Conservation (phyloP, 2,329 filamentous ascomycete species). For the Penicillium crustosum region DNA sequence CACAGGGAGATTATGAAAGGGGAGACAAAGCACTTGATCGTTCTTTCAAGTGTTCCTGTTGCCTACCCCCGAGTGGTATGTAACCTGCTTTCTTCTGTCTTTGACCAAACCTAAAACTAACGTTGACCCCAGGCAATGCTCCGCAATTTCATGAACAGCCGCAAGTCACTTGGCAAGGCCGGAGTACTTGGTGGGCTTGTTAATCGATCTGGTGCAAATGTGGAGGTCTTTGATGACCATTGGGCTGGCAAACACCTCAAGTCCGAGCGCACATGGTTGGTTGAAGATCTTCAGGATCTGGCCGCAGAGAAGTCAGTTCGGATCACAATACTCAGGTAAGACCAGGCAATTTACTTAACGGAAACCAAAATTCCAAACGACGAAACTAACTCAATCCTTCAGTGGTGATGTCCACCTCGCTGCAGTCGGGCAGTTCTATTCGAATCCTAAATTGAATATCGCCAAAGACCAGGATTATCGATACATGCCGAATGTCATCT, state of each 20-base stretch:
- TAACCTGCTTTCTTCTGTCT: slow-evolving; percentile 6
- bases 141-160: slow-evolving; percentile 73
- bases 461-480: slow-evolving; percentile 88
- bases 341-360: not conserved
- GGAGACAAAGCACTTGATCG: slow-evolving; percentile 84
- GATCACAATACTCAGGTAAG: slow-evolving; percentile 77
- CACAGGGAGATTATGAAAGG: slow-evolving; percentile 79
- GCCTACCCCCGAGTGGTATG: slow-evolving; percentile 76
- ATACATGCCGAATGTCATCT: slow-evolving; percentile 96
- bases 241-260: slow-evolving; percentile 98
- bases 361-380: not conserved
- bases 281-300: slow-evolving; percentile 89
- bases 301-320: slow-evolving; percentile 90
- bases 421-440: slow-evolving; percentile 92
- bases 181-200: slow-evolving; percentile 77
- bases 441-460: slow-evolving; percentile 77
- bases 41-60: slow-evolving; percentile 80
- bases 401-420: slow-evolving; percentile 82
- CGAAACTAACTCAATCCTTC: slow-evolving; percentile 2
- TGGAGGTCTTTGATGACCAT: slow-evolving; percentile 92
- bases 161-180: slow-evolving; percentile 80
- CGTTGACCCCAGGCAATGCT: slow-evolving; percentile 58
- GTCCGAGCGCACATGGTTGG: slow-evolving; percentile 77
- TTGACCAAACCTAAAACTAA: slow-evolving; percentile 35
- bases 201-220: slow-evolving; percentile 87